Evolutionary conservation across 1,139 yeast species (phyloP).

Genomic region (Kodamaea alishanica): DNA sequence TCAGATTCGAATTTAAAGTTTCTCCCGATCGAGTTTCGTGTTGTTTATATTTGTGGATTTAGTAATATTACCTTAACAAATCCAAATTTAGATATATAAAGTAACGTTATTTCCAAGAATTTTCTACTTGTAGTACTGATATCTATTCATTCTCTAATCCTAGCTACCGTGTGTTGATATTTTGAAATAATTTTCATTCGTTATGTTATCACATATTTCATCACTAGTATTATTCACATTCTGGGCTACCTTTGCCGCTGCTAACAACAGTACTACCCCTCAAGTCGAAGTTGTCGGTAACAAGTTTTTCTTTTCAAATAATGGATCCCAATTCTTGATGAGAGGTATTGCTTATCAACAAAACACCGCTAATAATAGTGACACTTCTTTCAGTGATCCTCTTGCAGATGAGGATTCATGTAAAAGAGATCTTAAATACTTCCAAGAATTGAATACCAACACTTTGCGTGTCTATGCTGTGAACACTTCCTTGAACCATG

Average conservation of each 20-base stretch:
- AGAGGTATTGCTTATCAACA: conserved; percentile 49
- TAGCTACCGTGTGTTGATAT: neutral
- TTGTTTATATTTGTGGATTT: no score
- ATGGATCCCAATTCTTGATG: conserved; percentile 44
- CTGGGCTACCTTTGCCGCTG: conserved; percentile 6
- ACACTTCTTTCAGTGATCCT: conserved; percentile 64
- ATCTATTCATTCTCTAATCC: no score
- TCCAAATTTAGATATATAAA: no score
- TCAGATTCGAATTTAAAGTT: no score
- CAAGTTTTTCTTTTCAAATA: conserved; percentile 43
- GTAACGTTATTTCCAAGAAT: no score
- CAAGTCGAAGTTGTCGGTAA: conserved; percentile 44
- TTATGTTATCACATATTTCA: neutral
- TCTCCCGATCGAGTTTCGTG: no score
- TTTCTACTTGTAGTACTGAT: no score
- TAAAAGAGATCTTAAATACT: conserved; percentile 72
- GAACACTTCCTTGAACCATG: conserved; percentile 77
- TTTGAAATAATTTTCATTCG: neutral
- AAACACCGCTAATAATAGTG: conserved; percentile 29
- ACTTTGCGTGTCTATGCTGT: conserved; percentile 71
- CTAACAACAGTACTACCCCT: conserved; percentile 18
- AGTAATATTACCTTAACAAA: no score
- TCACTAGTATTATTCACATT: conserved; percentile 7
- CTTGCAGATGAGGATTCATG: conserved; percentile 69
- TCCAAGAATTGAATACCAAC: conserved; percentile 76